These are phyloP conservation scores for Saccharomyces hybrid DNA, from an alignment of 1,139 yeast species.

Conservation along the genomic window DNA sequence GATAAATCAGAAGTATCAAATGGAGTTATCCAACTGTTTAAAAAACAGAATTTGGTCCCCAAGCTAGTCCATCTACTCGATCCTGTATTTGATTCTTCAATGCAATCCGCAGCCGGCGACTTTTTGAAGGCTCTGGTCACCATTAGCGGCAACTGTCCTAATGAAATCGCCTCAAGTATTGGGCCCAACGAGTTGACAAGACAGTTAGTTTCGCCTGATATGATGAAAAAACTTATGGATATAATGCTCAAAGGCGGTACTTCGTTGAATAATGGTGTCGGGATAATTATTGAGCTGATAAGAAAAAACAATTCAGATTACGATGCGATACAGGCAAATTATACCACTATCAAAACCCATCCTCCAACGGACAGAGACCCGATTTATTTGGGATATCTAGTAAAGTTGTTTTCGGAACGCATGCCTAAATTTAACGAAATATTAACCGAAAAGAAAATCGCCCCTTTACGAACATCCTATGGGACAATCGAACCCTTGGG, in stretches of 20 bases:
- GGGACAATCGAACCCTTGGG: constrained; percentile 85
- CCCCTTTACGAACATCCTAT: constrained; percentile 58
- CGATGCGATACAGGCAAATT: constrained; percentile 81
- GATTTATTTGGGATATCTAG: constrained; percentile 81
- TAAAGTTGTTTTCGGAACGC: constrained; percentile 69
- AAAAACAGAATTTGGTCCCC: constrained; percentile 45
- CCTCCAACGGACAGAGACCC: constrained; percentile 96
- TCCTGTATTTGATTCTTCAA: constrained; percentile 47
- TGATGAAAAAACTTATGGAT: too few relatives aligned
- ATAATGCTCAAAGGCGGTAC: too few relatives aligned
- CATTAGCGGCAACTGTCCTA: constrained; percentile 83
- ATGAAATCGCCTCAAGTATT: constrained; percentile 66
- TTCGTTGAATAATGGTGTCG: constrained; percentile 94
- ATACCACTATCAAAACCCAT: constrained; percentile 80
- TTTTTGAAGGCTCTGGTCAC: constrained; percentile 89
- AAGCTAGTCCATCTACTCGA: constrained; percentile 46
- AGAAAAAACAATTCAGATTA: constrained; percentile 94
- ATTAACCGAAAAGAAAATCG: constrained; percentile 36
- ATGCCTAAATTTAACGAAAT: constrained; percentile 63
- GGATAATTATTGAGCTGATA: constrained; percentile 89
- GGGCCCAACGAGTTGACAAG: constrained; percentile 97
- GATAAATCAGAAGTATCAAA: constrained; percentile 61
- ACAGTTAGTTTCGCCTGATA: too few relatives aligned
- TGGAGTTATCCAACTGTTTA: constrained; percentile 49
- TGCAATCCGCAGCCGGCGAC: constrained; percentile 92